A percentile compares a stretch with the other conserved stretches of the same genome.
Evolutionary conservation across 805 yeast genomes (phyloP).

Genomic region (Teunomyces barrocoloradensis): DNA sequence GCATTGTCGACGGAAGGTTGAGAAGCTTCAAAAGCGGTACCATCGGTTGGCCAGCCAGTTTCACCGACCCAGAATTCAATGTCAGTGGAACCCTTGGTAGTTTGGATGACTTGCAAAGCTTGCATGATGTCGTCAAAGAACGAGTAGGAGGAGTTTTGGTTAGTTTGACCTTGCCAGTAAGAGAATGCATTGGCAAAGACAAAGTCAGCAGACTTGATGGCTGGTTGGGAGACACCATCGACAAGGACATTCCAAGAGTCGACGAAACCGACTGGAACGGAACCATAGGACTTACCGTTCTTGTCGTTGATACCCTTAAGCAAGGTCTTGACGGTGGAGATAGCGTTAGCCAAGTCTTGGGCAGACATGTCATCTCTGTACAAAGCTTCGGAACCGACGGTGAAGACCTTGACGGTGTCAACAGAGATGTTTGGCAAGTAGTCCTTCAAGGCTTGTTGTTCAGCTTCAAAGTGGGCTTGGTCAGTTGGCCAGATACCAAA

Average conservation of each 20-base stretch:
- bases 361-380: constrained; percentile 89
- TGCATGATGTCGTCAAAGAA: constrained; percentile 98
- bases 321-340: constrained; percentile 58
- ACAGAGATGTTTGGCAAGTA: constrained; percentile 74
- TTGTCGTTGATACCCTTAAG: constrained; percentile 66
- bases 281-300: constrained; percentile 72
- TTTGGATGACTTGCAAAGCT: constrained; percentile 86
- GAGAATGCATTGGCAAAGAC: constrained; percentile 95
- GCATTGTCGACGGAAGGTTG: constrained; percentile 75
- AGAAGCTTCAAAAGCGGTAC: constrained; percentile 66
- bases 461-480: constrained; percentile 70
- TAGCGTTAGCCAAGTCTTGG: constrained; percentile 63
- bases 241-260: constrained; percentile 95
- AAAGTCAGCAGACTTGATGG: constrained; percentile 77
- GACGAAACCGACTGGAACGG: constrained; percentile 83
- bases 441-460: constrained; percentile 64
- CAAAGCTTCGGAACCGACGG: constrained; percentile 94
- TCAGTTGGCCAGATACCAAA: constrained; percentile 95
- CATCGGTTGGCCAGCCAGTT: constrained; percentile 95
- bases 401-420: constrained; percentile 67
- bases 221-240: constrained; percentile 69
- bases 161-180: constrained; percentile 97
- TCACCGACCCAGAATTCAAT: constrained; percentile 94
- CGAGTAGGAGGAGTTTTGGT: constrained; percentile 79
- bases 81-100: constrained; percentile 81